Evolutionary conservation across 768 basidiomycete species (phyloP), one percentile per base, ranked within the genome.

Genomic region (Boletus patriciae): DNA sequence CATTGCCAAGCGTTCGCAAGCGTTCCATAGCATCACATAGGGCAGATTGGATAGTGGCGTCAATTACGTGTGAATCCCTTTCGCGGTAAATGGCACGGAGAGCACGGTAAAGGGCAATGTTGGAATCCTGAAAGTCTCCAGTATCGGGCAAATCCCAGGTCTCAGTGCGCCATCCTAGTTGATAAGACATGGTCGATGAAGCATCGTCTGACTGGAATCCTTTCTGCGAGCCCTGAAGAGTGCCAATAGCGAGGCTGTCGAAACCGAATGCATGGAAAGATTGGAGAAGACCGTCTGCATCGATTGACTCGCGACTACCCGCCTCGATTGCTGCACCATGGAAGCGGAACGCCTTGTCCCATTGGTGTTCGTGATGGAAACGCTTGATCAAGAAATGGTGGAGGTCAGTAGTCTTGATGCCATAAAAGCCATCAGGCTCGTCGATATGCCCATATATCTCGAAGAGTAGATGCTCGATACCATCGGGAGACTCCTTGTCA

Each of bases 341-440:
- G 62, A 91, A 91, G 33, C 82, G 83, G 64, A 98, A 92, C 0
- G 95, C 94, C 66, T 89, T 91, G 44, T 88, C 85, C 90, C 94
- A 96, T 66, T 95, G 88, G 19, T 86, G 81, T 70, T 99, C 97
- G 60, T 99, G 97, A 62, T 92, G 90, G 59, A 96, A 87, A 11
- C 92, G 84, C 59, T 85, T 88, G 50, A 94, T 78, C 36, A 99
- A 80, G 54, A 94, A 90, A 43, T 83, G 80, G 25, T 84, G 81
- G n/a, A 91, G 80, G 66, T 98, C 85, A 33, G 79, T 73, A 8
- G 88, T 85, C 59, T 87, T 80, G 57, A 98, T 94, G 6, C 94
- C 94, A 71, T 99, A 99, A 70, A 99, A 99, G 2, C 97, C 94
- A 64, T 99, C 97, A 0, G 95, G 95, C 69, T 99, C 97, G 66